Evolutionary conservation across 768 basidiomycete genomes (phyloP), one percentile per base, ranked within the genome.

Genomic region (Naganishia kalamii): DNA sequence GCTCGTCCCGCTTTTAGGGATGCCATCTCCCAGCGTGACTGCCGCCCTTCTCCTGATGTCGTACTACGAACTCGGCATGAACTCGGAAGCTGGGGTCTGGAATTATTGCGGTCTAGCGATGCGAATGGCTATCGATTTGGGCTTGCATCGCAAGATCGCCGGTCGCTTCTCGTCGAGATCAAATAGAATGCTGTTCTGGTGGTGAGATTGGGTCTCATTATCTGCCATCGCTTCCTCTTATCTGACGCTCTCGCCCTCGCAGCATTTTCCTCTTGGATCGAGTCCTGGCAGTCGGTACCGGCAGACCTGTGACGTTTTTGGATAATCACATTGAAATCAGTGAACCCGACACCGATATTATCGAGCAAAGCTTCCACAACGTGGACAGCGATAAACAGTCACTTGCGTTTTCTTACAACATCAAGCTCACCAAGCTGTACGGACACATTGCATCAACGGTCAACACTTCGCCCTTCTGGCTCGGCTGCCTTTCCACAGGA

Each of bases 31-130:
- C 17, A 63, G 49, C 33, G 62, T 63, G 13, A 44, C 46, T 3
- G 62, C 62, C 12, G 62, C 62, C 30, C 33, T 63, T 13, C 47
- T 63, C 33, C 51, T 50, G 21, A 35, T 63, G 47, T 48, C 62
- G 1, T 63, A 63, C 48, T 63, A 63, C 47, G 62, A 63, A 21
- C 62, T 63, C 25, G 62, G 62, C 21, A 63, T 63, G 62, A 63
- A 63, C 40, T 49, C 47, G 17, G 62, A 63, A 50, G 62, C 62
- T 12, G 62, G 62, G 17, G 62, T 63, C 1, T 63, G 62, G 62
- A 50, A 48, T 48, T 63, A 63, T 25, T 35, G 47, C 13, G 62
- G 62, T 19, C 19, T 63, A 21, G 47, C 62, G 11, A 63, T 63
- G 62, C 48, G 62, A 23, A 37, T 63, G 49, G 48, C 49, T 37